Evolutionary conservation across 129 eudicot species (phyloP).

Genomic region (Chrysanthemum lavandulifolium): DNA sequence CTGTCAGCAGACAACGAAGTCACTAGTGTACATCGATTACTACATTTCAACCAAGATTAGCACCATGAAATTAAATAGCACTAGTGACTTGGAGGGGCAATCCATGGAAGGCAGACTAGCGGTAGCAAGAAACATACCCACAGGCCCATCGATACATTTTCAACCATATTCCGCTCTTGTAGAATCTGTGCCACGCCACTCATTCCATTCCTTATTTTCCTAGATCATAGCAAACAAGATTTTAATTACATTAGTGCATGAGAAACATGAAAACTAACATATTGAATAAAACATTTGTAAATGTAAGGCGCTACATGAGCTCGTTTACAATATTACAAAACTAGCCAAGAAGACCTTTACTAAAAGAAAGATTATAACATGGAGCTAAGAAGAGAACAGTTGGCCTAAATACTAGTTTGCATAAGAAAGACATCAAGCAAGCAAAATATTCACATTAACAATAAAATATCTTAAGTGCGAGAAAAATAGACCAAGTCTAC

Average conservation of each 20-base stretch:
- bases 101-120: background rate
- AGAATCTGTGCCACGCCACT: slow-evolving; percentile 71
- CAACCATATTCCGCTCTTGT: slow-evolving; percentile 76
- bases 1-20: no score
- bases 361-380: no score
- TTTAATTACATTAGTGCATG: slow-evolving; percentile 4
- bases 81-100: no score
- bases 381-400: no score
- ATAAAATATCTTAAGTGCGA: background rate
- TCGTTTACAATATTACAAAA: background rate
- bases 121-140: slow-evolving; percentile 56
- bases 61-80: no score
- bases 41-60: no score
- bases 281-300: background rate
- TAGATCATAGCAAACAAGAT: slow-evolving; percentile 22
- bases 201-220: slow-evolving; percentile 77
- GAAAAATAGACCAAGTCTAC: background rate
- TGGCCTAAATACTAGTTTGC: background rate
- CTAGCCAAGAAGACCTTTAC: background rate
- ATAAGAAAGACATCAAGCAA: background rate
- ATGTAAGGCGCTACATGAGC: background rate
- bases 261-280: background rate
- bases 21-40: no score
- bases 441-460: background rate
- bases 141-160: slow-evolving; percentile 90